Evolutionary conservation across 306 rosid species (phyloP), one percentile per base, ranked within the genome.

Genomic region (Parietaria judaica): DNA sequence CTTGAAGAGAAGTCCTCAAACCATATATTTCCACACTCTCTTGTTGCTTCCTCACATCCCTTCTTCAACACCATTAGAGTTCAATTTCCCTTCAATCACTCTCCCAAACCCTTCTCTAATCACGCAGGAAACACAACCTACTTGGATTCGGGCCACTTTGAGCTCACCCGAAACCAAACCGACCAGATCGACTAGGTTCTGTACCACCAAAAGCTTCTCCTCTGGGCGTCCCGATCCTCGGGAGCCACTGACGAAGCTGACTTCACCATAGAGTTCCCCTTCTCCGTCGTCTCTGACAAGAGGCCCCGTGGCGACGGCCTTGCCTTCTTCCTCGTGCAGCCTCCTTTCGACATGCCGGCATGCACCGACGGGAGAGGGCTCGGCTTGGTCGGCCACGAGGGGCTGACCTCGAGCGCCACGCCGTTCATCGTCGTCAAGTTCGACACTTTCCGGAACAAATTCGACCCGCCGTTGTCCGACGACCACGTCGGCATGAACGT

Each of bases 271-370:
- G 11, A 62, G 49, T 46, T 62, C 44, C 48, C 66, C 16, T 62
- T 45, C 55, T 7, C 50, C 55, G 31, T 31, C 66, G 5, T 17
- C 14, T 46, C 66, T 1, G 11, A 45, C 13, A 2, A 48, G 2
- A 3, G 1, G 14, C 15, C 12, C 12, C 13, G 5, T 7, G 66
- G 66, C 23, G 66, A 62, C 36, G 66, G 66, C 14, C 15, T 62
- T 13, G 54, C 54, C 55, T 62, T 62, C 66, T 62, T 62, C 55
- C 41, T 62, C 6, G 54, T 54, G 6, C 16, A 62, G 54, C 66
- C 43, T 48, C 43, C 54, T 5, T 62, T n/a, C 36, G 11, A 3
- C 3, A 46, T 62, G 4, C 66, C 66, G 3, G 39, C 11, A 1
- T 4, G 1, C 6, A 46, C 54, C 3, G 43, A 46, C 23, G 66